Conservation (phyloP, 139 green algal genomes). For the Coelastrella sp. region DNA sequence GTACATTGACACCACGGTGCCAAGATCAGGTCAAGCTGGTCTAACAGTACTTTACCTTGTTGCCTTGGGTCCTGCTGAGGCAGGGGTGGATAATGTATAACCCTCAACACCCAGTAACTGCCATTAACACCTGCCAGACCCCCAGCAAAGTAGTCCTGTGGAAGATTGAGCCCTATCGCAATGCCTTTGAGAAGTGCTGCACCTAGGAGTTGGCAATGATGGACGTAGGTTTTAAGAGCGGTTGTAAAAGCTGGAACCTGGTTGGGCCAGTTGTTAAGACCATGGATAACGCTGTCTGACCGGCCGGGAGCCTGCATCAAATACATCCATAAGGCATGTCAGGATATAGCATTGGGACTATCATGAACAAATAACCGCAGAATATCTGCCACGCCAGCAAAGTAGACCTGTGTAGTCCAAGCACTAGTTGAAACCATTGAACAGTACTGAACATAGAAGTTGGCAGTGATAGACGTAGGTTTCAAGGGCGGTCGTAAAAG, state of each 20-base stretch:
- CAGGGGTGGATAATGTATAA: conserved; percentile 74
- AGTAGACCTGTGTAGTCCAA: conserved; percentile 50
- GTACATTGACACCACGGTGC: too few relatives aligned
- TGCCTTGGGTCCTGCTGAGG: conserved; percentile 20
- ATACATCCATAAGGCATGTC: too few relatives aligned
- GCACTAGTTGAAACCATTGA: conserved; percentile 67
- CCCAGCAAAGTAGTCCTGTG: conserved; percentile 51
- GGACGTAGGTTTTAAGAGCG: conserved; percentile 54
- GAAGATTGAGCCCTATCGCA: conserved; percentile 61
- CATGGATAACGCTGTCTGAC: conserved; percentile 70
- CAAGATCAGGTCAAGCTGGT: too few relatives aligned
- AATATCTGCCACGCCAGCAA: conserved; percentile 38
- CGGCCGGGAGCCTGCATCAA: too few relatives aligned
- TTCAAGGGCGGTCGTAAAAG: conserved; percentile 50
- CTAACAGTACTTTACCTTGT: too few relatives aligned
- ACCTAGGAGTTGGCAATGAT: conserved; percentile 54
- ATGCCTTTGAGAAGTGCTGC: conserved; percentile 66
- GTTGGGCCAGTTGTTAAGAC: conserved; percentile 71
- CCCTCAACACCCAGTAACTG: conserved; percentile 59
- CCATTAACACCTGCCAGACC: conserved; percentile 5
- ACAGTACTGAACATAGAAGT: conserved; percentile 53
- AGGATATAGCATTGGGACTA: too few relatives aligned
- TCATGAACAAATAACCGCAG: too few relatives aligned
- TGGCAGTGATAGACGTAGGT: conserved; percentile 55
- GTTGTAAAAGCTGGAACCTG: conserved; percentile 56